Evolutionary conservation across 2,329 filamentous ascomycete species (phyloP).

Genomic region (Fusarium dlaminii): DNA sequence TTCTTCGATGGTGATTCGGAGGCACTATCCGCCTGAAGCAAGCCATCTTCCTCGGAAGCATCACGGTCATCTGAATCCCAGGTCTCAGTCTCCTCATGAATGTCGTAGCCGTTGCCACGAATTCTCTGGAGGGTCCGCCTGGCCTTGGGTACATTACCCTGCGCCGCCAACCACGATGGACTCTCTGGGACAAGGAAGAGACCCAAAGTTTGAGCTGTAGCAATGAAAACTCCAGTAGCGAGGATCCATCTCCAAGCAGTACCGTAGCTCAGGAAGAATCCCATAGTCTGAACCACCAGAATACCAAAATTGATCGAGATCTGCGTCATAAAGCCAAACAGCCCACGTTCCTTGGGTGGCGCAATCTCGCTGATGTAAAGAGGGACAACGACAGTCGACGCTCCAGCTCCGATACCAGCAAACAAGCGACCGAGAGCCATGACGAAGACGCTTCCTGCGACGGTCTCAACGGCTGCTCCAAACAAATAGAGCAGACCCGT

Average conservation of each 20-base stretch:
- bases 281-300: slow-evolving; percentile 81
- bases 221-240: slow-evolving; percentile 75
- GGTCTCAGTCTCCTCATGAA: slow-evolving; percentile 75
- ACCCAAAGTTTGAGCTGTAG: slow-evolving; percentile 71
- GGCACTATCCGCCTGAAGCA: slow-evolving; percentile 59
- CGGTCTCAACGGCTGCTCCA: slow-evolving; percentile 79
- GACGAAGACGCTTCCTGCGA: slow-evolving; percentile 72
- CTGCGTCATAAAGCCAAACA: slow-evolving; percentile 88
- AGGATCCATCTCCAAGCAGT: slow-evolving; percentile 87
- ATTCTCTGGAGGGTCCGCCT: slow-evolving; percentile 77
- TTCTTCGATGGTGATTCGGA: slow-evolving; percentile 34
- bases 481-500: slow-evolving; percentile 79
- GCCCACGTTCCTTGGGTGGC: slow-evolving; percentile 76
- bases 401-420: slow-evolving; percentile 85
- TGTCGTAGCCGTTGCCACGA: slow-evolving; percentile 73
- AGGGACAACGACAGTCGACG: slow-evolving; percentile 90
- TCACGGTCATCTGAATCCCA: slow-evolving; percentile 62
- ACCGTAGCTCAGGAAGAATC: slow-evolving; percentile 85
- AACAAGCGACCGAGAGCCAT: slow-evolving; percentile 81
- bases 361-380: slow-evolving; percentile 95
- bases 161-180: slow-evolving; percentile 84
- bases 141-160: slow-evolving; percentile 68
- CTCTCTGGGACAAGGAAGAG: slow-evolving; percentile 86
- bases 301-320: slow-evolving; percentile 95
- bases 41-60: slow-evolving; percentile 73